Conservation (phyloP, 1,284 basidiomycete genomes). For the Leccinum colubrinum region DNA sequence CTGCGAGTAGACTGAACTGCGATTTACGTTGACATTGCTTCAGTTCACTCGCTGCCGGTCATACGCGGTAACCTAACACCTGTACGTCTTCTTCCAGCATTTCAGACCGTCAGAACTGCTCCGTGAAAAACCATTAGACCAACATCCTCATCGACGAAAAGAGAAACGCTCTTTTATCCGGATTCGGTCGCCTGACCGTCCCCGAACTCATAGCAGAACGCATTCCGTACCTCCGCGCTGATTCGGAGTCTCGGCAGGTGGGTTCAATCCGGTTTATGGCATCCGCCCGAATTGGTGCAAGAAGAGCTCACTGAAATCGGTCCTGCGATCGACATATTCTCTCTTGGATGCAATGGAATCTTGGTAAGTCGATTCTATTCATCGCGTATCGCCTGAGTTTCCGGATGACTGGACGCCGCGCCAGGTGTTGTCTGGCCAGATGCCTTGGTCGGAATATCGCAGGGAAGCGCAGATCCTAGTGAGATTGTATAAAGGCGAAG, state of each 20-base stretch:
- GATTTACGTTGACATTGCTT: not conserved
- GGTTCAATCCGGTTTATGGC: conserved; percentile 12
- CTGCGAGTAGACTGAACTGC: not conserved
- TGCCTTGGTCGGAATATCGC: conserved; percentile 19
- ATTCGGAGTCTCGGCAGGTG: conserved; percentile 8
- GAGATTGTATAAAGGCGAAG: conserved; percentile 4
- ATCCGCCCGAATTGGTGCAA: conserved; percentile 7
- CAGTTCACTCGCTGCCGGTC: conserved; percentile 17
- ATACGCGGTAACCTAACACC: conserved; percentile 16
- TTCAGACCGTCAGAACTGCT: not conserved
- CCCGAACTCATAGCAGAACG: conserved; percentile 8
- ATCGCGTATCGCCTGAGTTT: not conserved
- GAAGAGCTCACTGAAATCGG: not conserved
- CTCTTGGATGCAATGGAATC: too few relatives aligned
- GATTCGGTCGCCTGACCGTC: conserved; percentile 16
- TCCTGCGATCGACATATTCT: not conserved
- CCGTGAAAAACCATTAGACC: conserved; percentile 5
- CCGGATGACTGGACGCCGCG: not conserved
- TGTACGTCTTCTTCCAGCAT: conserved; percentile 1
- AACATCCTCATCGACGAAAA: conserved; percentile 17
- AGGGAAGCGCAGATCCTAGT: conserved; percentile 1
- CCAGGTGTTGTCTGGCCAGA: conserved; percentile 18
- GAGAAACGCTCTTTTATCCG: conserved; percentile 7
- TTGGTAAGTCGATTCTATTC: too few relatives aligned
- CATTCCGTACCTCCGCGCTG: conserved; percentile 11